phyloP scores from a whole-genome alignment of 352 stramenopile genomes.

The Pythium utonaiense region DNA sequence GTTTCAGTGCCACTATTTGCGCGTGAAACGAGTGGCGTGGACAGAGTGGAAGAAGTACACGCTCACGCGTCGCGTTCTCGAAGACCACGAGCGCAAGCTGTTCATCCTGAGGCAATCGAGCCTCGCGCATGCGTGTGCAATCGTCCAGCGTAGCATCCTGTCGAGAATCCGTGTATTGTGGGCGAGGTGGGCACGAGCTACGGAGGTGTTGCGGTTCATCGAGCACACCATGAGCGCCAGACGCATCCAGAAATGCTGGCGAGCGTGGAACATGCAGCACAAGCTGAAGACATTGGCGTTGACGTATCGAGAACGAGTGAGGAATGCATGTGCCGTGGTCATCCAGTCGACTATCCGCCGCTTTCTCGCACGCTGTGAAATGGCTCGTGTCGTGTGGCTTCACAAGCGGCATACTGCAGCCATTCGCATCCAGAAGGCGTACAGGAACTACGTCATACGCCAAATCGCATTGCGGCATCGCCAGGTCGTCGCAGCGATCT shows the following conservation, averaged over 20 bases:
- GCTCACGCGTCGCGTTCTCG: conserved; percentile 21
- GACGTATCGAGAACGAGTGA: conserved; percentile 22
- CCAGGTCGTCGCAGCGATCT: neutral
- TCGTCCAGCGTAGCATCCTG: conserved; percentile 33
- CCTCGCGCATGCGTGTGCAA: conserved; percentile 34
- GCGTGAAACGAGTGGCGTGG: conserved; percentile 10
- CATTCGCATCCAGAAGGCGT: conserved; percentile 24
- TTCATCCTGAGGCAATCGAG: conserved; percentile 23
- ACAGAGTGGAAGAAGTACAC: conserved; percentile 24
- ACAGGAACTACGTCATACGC: conserved; percentile 22
- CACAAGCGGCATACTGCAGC: conserved; percentile 20
- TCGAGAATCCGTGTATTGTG: conserved; percentile 5
- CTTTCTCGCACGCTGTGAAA: conserved; percentile 18
- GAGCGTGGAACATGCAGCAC: conserved; percentile 18
- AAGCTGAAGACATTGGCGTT: conserved; percentile 21
- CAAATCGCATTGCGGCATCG: conserved; percentile 24
- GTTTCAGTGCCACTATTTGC: conserved; percentile 19
- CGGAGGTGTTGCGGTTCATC: conserved; percentile 9
- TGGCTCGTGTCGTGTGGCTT: conserved; percentile 14
- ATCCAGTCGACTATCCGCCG: conserved; percentile 26
- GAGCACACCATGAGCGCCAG: conserved; percentile 21
- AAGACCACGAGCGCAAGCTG: conserved; percentile 22
- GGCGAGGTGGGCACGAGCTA: conserved; percentile 13
- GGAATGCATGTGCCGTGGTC: conserved; percentile 14
- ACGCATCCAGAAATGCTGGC: conserved; percentile 30